phyloP scores from a whole-genome alignment of 2,329 filamentous ascomycete genomes.

The Diaporthe australafricana region DNA sequence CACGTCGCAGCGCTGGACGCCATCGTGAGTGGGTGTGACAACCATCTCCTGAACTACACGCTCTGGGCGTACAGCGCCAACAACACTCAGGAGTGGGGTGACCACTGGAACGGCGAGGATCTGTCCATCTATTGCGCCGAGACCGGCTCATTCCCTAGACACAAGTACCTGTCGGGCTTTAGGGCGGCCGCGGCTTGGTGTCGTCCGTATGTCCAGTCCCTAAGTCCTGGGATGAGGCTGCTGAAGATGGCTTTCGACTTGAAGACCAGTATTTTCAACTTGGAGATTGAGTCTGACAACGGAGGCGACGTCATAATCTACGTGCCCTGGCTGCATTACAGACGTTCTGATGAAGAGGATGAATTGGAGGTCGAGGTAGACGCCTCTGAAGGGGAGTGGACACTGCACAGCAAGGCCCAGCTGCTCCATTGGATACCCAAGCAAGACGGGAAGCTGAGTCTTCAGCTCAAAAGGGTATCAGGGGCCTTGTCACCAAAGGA shows the following conservation, averaged over 20 bases:
- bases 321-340: slow-evolving; percentile 26
- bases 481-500: slow-evolving; percentile 4
- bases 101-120: slow-evolving; percentile 44
- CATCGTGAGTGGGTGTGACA: slow-evolving; percentile 39
- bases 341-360: neutral
- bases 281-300: neutral
- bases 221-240: slow-evolving; percentile 15
- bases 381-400: neutral
- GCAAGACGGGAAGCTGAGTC: neutral
- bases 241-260: slow-evolving; percentile 21
- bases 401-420: neutral
- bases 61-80: slow-evolving; percentile 40
- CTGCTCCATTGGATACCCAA: slow-evolving; percentile 9
- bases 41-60: slow-evolving; percentile 40
- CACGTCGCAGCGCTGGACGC: slow-evolving; percentile 42
- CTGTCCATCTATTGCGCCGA: slow-evolving; percentile 41
- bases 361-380: slow-evolving; percentile 5
- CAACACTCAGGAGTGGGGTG: slow-evolving; percentile 43
- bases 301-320: slow-evolving; percentile 6
- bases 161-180: slow-evolving; percentile 35
- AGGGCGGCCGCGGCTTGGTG: slow-evolving; percentile 41
- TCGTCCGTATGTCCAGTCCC: slow-evolving; percentile 38
- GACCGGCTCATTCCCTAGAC: slow-evolving; percentile 40
- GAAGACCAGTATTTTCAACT: neutral
- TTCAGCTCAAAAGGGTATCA: neutral